These are phyloP conservation scores for Calocybe gambosa DNA, from an alignment of 1,284 basidiomycete genomes.

Conservation along the genomic window DNA sequence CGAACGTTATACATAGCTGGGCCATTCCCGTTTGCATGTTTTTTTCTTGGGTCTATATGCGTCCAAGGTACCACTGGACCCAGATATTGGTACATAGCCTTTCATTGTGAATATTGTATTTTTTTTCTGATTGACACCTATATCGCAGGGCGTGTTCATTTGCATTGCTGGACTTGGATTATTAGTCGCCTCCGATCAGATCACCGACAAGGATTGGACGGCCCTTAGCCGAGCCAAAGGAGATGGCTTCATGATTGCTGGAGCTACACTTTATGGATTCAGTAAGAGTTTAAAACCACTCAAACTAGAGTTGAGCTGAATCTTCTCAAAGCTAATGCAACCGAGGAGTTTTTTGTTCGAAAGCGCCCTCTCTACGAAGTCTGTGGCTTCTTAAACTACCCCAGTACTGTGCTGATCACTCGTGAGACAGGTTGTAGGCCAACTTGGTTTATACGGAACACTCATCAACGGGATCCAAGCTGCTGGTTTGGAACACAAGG, in stretches of 20 bases:
- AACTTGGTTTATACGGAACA: constrained; percentile 78
- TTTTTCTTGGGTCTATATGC: constrained; percentile 78
- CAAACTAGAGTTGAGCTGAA: neutral
- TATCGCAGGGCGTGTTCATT: constrained; percentile 58
- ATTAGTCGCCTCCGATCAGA: constrained; percentile 66
- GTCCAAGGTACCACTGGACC: constrained; percentile 74
- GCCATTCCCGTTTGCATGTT: constrained; percentile 82
- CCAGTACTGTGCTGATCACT: neutral
- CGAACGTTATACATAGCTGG: constrained; percentile 43
- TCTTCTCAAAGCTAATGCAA: constrained; percentile 62
- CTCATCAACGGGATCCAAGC: constrained; percentile 77
- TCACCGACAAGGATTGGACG: constrained; percentile 67
- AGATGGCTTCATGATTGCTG: constrained; percentile 82
- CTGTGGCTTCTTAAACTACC: neutral
- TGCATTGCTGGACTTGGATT: constrained; percentile 73
- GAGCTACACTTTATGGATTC: constrained; percentile 80
- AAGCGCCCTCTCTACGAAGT: constrained; percentile 74
- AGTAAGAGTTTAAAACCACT: constrained; percentile 41
- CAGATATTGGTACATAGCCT: constrained; percentile 56
- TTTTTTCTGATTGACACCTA: neutral
- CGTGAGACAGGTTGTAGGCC: constrained; percentile 60
- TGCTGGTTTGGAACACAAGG: constrained; percentile 65
- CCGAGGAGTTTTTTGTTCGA: constrained; percentile 82
- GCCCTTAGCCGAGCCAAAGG: constrained; percentile 65
- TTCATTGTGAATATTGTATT: neutral